Evolutionary conservation across 768 basidiomycete species (phyloP).

Genomic region (Kwoniella newhampshirensis): DNA sequence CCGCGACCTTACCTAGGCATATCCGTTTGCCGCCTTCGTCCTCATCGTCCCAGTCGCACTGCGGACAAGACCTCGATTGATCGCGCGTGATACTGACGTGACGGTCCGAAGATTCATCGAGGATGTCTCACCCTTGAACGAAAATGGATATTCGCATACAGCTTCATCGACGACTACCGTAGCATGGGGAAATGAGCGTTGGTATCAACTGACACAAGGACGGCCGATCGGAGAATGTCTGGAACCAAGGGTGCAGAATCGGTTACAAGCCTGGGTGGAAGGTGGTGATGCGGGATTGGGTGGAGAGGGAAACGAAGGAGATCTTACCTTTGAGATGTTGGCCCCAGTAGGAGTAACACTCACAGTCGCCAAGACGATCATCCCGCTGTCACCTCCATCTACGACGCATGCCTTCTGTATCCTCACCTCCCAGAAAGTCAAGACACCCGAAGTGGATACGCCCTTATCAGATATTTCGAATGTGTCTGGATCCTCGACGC

Average conservation of each 20-base stretch:
- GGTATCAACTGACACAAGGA: conserved; percentile 36
- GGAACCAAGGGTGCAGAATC: conserved; percentile 16
- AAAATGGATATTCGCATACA: conserved; percentile 22
- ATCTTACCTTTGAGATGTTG: conserved; percentile 25
- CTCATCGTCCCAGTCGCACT: conserved; percentile 23
- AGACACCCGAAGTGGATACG: background rate
- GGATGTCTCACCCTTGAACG: conserved; percentile 31
- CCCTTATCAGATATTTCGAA: background rate
- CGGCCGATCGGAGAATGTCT: conserved; percentile 31
- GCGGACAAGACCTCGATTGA: conserved; percentile 22
- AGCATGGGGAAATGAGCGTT: conserved; percentile 41
- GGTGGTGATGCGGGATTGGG: conserved; percentile 15
- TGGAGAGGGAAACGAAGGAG: conserved; percentile 1
- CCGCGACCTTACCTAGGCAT: conserved; percentile 32
- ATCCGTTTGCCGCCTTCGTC: conserved; percentile 42
- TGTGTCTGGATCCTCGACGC: background rate
- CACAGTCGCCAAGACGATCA: conserved; percentile 28
- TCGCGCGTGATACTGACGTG: conserved; percentile 40
- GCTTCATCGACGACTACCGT: conserved; percentile 11
- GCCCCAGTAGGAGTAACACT: conserved; percentile 11
- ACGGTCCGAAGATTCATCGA: conserved; percentile 33
- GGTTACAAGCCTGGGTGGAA: conserved; percentile 38
- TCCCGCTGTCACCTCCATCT: conserved; percentile 34
- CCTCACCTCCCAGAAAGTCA: conserved; percentile 35
- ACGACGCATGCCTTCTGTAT: conserved; percentile 35